phyloP scores from a whole-genome alignment of 768 basidiomycete species.

The Amylocystis lapponica region DNA sequence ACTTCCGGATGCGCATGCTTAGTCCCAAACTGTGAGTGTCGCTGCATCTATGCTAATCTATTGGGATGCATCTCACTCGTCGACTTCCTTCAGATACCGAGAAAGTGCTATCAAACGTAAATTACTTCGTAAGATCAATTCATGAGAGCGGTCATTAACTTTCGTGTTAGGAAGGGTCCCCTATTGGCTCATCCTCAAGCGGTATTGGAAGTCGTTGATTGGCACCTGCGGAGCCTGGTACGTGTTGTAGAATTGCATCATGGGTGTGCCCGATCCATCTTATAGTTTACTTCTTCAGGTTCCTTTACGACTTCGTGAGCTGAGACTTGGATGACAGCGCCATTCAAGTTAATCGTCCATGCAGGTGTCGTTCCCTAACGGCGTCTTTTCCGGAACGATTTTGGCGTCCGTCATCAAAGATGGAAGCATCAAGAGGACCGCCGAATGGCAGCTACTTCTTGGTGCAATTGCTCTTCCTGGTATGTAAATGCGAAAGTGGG shows the following conservation, averaged over 20 bases:
- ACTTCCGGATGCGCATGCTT: slow-evolving; percentile 70
- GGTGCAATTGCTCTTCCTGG: slow-evolving; percentile 60
- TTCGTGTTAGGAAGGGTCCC: slow-evolving; percentile 43
- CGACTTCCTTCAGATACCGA: slow-evolving; percentile 26
- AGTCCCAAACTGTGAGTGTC: slow-evolving; percentile 47
- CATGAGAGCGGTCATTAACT: not conserved
- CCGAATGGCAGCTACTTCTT: slow-evolving; percentile 67
- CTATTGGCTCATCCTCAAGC: slow-evolving; percentile 50
- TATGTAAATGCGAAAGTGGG: slow-evolving; percentile 14
- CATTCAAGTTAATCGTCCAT: not conserved
- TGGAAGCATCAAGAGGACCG: slow-evolving; percentile 49
- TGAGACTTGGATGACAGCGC: too few species aligned
- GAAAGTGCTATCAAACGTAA: slow-evolving; percentile 61
- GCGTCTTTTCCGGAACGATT: slow-evolving; percentile 62
- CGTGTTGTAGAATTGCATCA: slow-evolving; percentile 5
- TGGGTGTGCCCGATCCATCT: slow-evolving; percentile 1
- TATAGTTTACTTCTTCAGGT: slow-evolving; percentile 33
- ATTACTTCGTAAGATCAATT: too few species aligned
- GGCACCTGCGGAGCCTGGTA: slow-evolving; percentile 74
- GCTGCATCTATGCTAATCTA: not conserved
- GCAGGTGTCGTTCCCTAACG: slow-evolving; percentile 70
- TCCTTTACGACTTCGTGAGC: slow-evolving; percentile 62
- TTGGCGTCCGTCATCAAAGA: slow-evolving; percentile 60
- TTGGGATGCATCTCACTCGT: not conserved
- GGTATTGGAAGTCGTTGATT: slow-evolving; percentile 64